Percentiles rank a stretch among this genome's conserved stretches.
phyloP scores from a whole-genome alignment of 306 rosid genomes.

The Corylus americana region DNA sequence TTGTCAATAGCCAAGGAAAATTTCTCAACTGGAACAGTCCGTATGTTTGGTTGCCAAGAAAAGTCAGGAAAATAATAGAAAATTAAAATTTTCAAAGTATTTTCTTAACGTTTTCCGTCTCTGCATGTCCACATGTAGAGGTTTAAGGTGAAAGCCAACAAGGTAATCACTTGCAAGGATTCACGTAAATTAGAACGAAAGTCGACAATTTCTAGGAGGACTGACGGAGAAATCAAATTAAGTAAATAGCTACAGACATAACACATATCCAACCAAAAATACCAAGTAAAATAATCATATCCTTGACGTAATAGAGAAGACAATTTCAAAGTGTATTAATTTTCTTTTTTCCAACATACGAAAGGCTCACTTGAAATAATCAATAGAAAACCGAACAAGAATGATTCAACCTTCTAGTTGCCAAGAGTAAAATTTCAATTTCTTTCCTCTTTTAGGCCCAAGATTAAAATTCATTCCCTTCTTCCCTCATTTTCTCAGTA shows the following conservation, averaged over 20 bases:
- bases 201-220: not conserved
- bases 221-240: not conserved
- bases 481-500: conserved; percentile 15
- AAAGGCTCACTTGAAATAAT: not conserved
- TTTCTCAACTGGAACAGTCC: not conserved
- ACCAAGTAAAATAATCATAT: not conserved
- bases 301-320: conserved; percentile 5
- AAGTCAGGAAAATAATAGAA: not conserved
- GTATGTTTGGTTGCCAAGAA: not conserved
- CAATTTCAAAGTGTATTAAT: conserved; percentile 7
- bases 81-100: not conserved
- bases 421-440: not conserved
- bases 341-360: conserved; percentile 1
- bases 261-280: not conserved
- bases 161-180: not conserved
- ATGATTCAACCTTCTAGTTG: not conserved
- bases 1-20: not conserved
- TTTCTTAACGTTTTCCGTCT: not conserved
- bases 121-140: not conserved
- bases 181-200: not conserved
- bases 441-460: not conserved
- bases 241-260: not conserved
- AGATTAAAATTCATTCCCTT: not conserved
- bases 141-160: not conserved
- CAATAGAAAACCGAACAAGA: not conserved